A percentile compares a stretch with the other conserved stretches of the same genome.
Evolutionary conservation across 2,329 filamentous ascomycete species (phyloP).

Genomic region (Venturia carpophila): DNA sequence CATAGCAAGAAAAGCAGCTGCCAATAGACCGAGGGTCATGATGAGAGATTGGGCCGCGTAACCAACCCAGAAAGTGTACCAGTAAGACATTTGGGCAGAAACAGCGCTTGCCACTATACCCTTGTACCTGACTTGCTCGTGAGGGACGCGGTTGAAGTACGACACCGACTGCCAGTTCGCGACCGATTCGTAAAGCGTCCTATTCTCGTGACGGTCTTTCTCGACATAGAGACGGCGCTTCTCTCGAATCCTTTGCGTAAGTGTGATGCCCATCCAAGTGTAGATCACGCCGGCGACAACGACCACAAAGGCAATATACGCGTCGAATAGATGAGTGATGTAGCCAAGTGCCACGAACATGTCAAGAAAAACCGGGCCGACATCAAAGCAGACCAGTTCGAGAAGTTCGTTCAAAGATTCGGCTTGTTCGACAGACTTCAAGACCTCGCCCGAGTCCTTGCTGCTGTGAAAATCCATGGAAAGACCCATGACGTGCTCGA

Average conservation of each 20-base stretch:
- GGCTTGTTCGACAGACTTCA: conserved; percentile 57
- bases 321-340: conserved; percentile 55
- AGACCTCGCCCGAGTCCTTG: conserved; percentile 57
- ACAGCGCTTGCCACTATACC: conserved; percentile 33
- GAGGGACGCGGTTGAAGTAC: conserved; percentile 50
- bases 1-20: conserved; percentile 45
- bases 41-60: conserved; percentile 39
- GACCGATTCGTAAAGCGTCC: conserved; percentile 51
- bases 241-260: conserved; percentile 34
- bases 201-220: conserved; percentile 42
- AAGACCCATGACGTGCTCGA: conserved; percentile 59
- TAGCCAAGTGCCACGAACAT: conserved; percentile 53
- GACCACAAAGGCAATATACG: conserved; percentile 38
- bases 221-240: conserved; percentile 37
- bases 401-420: conserved; percentile 52
- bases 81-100: conserved; percentile 25
- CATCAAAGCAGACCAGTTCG: conserved; percentile 51
- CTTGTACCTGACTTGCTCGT: conserved; percentile 47
- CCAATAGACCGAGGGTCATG: conserved; percentile 42
- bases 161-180: conserved; percentile 53
- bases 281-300: conserved; percentile 39
- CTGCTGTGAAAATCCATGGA: conserved; percentile 63
- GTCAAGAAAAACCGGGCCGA: conserved; percentile 56
- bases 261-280: conserved; percentile 42
- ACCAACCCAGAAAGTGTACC: conserved; percentile 25